Conservation (phyloP, 2,329 filamentous ascomycete species). For the Atkinsonella hypoxylon region DNA sequence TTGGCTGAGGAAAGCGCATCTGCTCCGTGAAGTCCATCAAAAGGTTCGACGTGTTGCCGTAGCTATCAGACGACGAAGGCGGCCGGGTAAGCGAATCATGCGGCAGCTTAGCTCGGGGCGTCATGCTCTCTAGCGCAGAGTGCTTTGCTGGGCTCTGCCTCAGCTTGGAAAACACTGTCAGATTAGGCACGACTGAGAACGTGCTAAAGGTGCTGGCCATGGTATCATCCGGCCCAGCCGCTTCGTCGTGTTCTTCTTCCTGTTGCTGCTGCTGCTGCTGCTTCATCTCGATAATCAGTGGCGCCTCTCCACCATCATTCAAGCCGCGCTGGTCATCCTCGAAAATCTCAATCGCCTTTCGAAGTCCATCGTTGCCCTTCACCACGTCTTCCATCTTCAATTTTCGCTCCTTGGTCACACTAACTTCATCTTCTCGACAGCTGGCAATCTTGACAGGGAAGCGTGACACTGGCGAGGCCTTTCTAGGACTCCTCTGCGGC, state of each 20-base stretch:
- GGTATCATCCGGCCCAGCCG: constrained; percentile 53
- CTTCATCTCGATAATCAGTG: constrained; percentile 15
- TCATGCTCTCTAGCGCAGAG: constrained; percentile 27
- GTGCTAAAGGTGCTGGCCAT: constrained; percentile 75
- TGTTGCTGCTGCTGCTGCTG: constrained; percentile 11
- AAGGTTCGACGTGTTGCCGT: constrained; percentile 58
- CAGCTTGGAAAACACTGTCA: constrained; percentile 70
- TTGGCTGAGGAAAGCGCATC: constrained; percentile 30
- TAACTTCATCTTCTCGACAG: constrained; percentile 14
- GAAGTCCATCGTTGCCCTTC: constrained; percentile 42
- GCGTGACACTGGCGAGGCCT: constrained; percentile 40
- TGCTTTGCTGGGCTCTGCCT: constrained; percentile 51
- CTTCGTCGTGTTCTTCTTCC: constrained; percentile 21
- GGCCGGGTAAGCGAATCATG: constrained; percentile 16
- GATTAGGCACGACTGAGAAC: constrained; percentile 80
- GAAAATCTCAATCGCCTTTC: constrained; percentile 49
- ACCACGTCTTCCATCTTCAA: constrained; percentile 42
- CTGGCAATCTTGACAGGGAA: constrained; percentile 47
- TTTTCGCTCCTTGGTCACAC: constrained; percentile 22
- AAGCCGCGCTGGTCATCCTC: constrained; percentile 36
- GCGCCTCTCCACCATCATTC: constrained; percentile 18
- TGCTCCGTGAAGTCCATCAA: constrained; percentile 84
- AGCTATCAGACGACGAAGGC: constrained; percentile 28
- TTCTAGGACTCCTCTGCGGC: constrained; percentile 31
- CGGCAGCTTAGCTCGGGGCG: constrained; percentile 25